Evolutionary conservation across 1,139 yeast genomes (phyloP), one percentile per base, ranked within the genome.

Genomic region (Wickerhamomyces sp.): DNA sequence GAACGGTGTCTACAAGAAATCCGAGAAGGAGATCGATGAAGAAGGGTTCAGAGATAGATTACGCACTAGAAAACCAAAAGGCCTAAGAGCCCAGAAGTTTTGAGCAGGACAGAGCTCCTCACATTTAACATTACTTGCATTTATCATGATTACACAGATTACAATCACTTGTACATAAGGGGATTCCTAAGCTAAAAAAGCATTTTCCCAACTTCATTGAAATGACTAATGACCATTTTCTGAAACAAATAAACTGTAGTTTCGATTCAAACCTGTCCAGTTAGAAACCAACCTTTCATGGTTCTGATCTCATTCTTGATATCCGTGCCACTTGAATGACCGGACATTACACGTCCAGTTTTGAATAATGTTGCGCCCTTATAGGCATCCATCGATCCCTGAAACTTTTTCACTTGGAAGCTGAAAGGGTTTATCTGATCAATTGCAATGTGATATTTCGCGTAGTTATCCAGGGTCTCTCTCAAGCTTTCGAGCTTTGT

Each of bases 371-470:
- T 75, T 3, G 69, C 56, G 46, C 71, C 71, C 36, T 64, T 65
- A 31, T 53, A 54, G 1, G 54, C 52, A 30, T 57, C 60, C 2
- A 58, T 44, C n/a, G 51, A 41, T 1, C 57, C 56, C 33, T 56
- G 56, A 37, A 74, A 62, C 49, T 72, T 76, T 54, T 68, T 71
- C 31, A 73, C 50, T 42, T 71, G 69, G 54, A 68, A 71, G 31
- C 57, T 45, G 32, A 67, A 47, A 1, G 73, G 70, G 34, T 61
- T 59, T 56, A 68, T 52, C 37, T 68, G 70, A 42, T 64, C 57
- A 11, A 59, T 43, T 9, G 56, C 49, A 10, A 56, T 51, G 37
- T 54, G 51, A 34, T 47, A 40, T 37, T 46, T 45, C n/a, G 55
- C 54, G 13, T 61, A 61, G 37, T 59, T 51, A n/a, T 54, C 50